Evolutionary conservation across 2,329 filamentous ascomycete genomes (phyloP).

Genomic region (Xylariaceae sp.): DNA sequence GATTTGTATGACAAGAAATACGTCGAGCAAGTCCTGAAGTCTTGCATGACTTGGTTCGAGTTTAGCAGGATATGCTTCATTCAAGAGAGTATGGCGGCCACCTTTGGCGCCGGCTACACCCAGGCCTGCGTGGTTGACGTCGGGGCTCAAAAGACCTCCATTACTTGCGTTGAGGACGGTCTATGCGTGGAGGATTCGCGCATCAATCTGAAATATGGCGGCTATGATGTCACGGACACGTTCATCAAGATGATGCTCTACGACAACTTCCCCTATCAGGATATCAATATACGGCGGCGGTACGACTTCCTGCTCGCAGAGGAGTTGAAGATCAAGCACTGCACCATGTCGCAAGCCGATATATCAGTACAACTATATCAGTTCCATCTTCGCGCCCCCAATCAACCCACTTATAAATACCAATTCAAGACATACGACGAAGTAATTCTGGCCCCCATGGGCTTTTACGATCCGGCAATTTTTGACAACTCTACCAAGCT

Average conservation of each 20-base stretch:
- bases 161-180: slow-evolving; percentile 95
- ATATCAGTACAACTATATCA: slow-evolving; percentile 84
- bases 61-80: slow-evolving; percentile 90
- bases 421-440: slow-evolving; percentile 97
- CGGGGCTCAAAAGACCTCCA: slow-evolving; percentile 93
- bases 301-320: slow-evolving; percentile 93
- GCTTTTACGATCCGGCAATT: slow-evolving; percentile 83
- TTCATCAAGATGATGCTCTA: slow-evolving; percentile 98
- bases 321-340: slow-evolving; percentile 90
- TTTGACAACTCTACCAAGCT: slow-evolving; percentile 84
- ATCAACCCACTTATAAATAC: slow-evolving; percentile 87
- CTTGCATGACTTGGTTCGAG: slow-evolving; percentile 83
- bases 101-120: slow-evolving; percentile 91
- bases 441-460: slow-evolving; percentile 88
- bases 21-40: slow-evolving; percentile 77
- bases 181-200: slow-evolving; percentile 92
- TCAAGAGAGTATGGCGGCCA: slow-evolving; percentile 91
- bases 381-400: slow-evolving; percentile 84
- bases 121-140: slow-evolving; percentile 94
- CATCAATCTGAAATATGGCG: slow-evolving; percentile 91
- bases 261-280: slow-evolving; percentile 91
- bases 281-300: slow-evolving; percentile 84
- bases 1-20: slow-evolving; percentile 95
- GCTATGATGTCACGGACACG: slow-evolving; percentile 85
- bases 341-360: slow-evolving; percentile 84